phyloP scores from a whole-genome alignment of 164 flowering plant species.

The Umbilicus rupestris region DNA sequence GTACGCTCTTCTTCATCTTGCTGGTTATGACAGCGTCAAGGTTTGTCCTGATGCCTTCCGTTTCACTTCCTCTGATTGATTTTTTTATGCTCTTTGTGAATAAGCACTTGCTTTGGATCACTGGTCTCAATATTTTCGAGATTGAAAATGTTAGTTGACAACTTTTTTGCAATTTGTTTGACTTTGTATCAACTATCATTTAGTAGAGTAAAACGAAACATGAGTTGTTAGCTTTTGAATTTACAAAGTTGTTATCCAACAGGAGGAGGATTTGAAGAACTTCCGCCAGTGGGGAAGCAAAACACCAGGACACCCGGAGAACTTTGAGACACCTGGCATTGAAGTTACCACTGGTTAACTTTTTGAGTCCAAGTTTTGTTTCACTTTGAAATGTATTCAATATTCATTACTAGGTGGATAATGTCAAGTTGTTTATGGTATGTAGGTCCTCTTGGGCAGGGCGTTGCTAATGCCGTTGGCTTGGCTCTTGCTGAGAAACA shows the following conservation, averaged over 20 bases:
- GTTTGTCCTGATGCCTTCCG: conserved; percentile 29
- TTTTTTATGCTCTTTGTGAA: no score
- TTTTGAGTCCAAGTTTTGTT: background rate
- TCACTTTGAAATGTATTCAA: background rate
- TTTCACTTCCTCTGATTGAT: background rate
- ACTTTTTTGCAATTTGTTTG: background rate
- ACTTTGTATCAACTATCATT: background rate
- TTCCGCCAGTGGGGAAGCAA: conserved; percentile 99
- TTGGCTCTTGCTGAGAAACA: conserved; percentile 97
- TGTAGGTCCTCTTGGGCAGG: conserved; percentile 98
- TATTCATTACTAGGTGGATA: no score
- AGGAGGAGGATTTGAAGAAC: conserved; percentile 88
- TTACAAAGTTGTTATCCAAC: background rate
- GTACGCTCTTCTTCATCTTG: conserved; percentile 90
- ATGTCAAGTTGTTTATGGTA: background rate
- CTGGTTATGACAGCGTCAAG: conserved; percentile 87
- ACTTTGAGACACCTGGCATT: conserved; percentile 95
- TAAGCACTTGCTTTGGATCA: no score
- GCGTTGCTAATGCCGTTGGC: conserved; percentile 93
- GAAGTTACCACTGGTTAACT: conserved; percentile 96
- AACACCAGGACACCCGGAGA: conserved; percentile 98
- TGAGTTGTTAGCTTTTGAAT: background rate
- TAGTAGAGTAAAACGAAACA: background rate
- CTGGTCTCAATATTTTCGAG: no score
- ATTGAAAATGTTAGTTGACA: no score